A percentile compares a stretch with the other conserved stretches of the same genome.
phyloP scores from a whole-genome alignment of 106 monocot genomes.

The Apostasia shenzhenica region DNA sequence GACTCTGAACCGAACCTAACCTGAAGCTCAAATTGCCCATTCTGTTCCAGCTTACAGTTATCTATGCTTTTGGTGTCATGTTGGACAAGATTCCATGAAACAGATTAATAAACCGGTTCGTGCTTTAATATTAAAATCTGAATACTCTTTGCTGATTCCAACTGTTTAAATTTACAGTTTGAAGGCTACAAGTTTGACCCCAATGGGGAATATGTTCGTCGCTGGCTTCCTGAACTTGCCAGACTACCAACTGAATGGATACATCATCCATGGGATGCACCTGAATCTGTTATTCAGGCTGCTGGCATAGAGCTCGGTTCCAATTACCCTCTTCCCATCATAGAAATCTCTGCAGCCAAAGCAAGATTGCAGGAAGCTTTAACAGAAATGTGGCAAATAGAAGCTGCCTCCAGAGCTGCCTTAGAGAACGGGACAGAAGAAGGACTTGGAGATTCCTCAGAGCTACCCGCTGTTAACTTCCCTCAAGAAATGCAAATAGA shows the following conservation, averaged over 20 bases:
- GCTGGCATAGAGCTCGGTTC: conserved; percentile 93
- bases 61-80: too few species aligned
- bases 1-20: too few species aligned
- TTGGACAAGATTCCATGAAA: too few species aligned
- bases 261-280: conserved; percentile 95
- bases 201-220: conserved; percentile 85
- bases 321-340: conserved; percentile 87
- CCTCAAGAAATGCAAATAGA: conserved; percentile 79
- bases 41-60: too few species aligned
- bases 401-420: conserved; percentile 71
- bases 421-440: conserved; percentile 82
- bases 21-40: too few species aligned
- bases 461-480: conserved; percentile 52
- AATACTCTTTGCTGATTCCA: neutral
- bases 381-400: conserved; percentile 78
- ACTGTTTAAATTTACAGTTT: conserved; percentile 32
- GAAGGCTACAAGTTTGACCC: conserved; percentile 96
- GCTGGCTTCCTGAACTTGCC: conserved; percentile 91
- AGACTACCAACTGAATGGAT: conserved; percentile 94
- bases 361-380: conserved; percentile 65
- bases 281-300: conserved; percentile 76
- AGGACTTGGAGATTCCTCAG: conserved; percentile 90
- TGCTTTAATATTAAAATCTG: too few species aligned
- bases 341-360: conserved; percentile 70
- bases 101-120: too few species aligned